A percentile compares a stretch with the other conserved stretches of the same genome.
These are phyloP conservation scores for Lippia alba DNA, from an alignment of 305 asterid genomes.

Conservation along the genomic window DNA sequence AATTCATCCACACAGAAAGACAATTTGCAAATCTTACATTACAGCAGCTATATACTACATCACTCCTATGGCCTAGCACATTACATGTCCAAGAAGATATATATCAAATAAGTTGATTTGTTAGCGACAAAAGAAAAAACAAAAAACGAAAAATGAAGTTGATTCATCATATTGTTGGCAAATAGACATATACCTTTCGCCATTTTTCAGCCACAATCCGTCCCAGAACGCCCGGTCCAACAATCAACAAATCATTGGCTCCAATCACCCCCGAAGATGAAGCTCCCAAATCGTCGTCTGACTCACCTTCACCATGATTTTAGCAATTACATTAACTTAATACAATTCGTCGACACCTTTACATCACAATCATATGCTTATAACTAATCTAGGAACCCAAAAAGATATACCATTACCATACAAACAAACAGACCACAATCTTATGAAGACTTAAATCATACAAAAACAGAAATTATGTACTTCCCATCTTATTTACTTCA, in stretches of 20 bases:
- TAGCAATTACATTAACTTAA: conserved; percentile 4
- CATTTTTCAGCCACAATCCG: conserved; percentile 73
- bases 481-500: background rate
- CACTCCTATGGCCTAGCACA: background rate
- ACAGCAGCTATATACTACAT: background rate
- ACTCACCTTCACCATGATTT: conserved; percentile 41
- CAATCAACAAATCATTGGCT: conserved; percentile 66
- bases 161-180: background rate
- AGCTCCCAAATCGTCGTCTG: conserved; percentile 42
- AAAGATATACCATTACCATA: no score
- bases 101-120: background rate
- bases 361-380: background rate
- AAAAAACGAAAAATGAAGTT: no score
- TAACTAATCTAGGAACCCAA: no score
- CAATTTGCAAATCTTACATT: no score
- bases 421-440: no score
- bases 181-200: conserved; percentile 48
- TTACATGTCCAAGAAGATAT: background rate
- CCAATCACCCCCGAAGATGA: conserved; percentile 44
- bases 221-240: conserved; percentile 81
- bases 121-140: no score
- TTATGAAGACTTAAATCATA: no score
- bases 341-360: background rate
- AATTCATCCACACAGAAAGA: background rate
- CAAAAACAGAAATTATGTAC: no score